Conservation (phyloP, 2,329 filamentous ascomycete species). For the Geosmithia morbida region DNA sequence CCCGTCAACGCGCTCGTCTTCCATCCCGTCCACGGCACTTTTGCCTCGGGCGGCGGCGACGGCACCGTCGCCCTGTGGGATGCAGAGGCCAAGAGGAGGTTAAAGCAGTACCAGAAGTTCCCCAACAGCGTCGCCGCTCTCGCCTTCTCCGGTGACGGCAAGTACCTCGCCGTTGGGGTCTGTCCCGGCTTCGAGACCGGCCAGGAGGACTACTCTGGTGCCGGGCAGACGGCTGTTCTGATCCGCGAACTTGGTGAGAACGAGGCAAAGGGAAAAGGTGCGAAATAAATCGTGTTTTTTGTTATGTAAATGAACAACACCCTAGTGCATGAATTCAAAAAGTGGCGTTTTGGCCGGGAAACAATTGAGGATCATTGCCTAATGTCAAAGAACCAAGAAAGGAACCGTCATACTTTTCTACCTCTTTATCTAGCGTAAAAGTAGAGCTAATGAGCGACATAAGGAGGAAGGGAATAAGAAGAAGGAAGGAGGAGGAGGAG, state of each 20-base stretch:
- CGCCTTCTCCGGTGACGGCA: slow-evolving; percentile 64
- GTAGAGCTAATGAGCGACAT: too few species aligned
- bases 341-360: slow-evolving; percentile 2
- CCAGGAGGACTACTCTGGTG: slow-evolving; percentile 61
- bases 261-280: slow-evolving; percentile 75
- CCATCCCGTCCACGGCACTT: slow-evolving; percentile 70
- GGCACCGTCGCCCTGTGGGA: slow-evolving; percentile 91
- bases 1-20: slow-evolving; percentile 85
- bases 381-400: too few species aligned
- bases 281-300: slow-evolving; percentile 33
- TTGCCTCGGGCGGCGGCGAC: slow-evolving; percentile 81
- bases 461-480: too few species aligned
- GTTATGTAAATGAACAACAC: neutral
- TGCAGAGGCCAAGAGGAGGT: slow-evolving; percentile 74
- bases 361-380: neutral
- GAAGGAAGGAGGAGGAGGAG: too few species aligned
- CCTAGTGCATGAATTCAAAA: neutral
- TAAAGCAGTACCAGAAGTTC: slow-evolving; percentile 80
- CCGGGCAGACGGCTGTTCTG: slow-evolving; percentile 62
- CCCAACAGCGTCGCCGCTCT: slow-evolving; percentile 64
- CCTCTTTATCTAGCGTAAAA: too few species aligned
- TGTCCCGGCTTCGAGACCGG: slow-evolving; percentile 83
- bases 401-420: too few species aligned
- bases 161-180: slow-evolving; percentile 62
- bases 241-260: slow-evolving; percentile 74